phyloP scores from a whole-genome alignment of 192 early-diverging fungal species.

The Radiomyces spectabilis region DNA sequence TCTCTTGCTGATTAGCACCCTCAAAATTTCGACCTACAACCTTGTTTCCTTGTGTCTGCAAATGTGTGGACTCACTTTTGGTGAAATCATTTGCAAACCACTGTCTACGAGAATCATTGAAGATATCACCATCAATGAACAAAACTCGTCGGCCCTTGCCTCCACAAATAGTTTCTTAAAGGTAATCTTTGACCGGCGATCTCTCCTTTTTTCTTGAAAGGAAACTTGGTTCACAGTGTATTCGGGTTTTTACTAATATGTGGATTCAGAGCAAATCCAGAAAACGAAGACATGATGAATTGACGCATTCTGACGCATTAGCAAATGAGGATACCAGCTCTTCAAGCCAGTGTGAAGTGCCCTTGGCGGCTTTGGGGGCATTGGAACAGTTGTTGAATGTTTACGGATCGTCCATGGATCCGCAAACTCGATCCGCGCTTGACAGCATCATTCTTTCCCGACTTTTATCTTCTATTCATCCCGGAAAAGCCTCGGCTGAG shows the following conservation, averaged over 20 bases:
- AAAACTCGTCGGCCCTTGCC: not conserved
- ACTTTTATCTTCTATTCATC: constrained; percentile 14
- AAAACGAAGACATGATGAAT: constrained; percentile 23
- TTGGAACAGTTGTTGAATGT: constrained; percentile 9
- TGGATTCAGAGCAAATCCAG: constrained; percentile 7
- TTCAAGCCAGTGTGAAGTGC: constrained; percentile 4
- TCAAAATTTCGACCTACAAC: constrained; percentile 33
- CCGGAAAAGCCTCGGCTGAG: not conserved
- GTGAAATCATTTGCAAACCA: constrained; percentile 32
- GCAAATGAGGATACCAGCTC: not conserved
- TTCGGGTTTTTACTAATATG: not conserved
- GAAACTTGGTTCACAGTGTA: not conserved
- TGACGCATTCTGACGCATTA: constrained; percentile 28
- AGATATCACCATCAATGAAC: constrained; percentile 28
- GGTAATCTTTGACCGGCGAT: too few relatives aligned
- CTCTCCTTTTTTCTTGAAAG: not conserved
- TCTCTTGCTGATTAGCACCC: constrained; percentile 5
- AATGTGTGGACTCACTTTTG: constrained; percentile 38
- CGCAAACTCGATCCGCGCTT: constrained; percentile 5
- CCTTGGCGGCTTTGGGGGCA: constrained; percentile 7
- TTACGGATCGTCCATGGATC: constrained; percentile 22
- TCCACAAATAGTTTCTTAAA: not conserved
- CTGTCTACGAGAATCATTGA: constrained; percentile 30
- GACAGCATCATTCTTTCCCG: constrained; percentile 23
- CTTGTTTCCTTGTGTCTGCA: constrained; percentile 34